These are phyloP conservation scores for Lachancea cidri DNA, from an alignment of 805 yeast genomes.

Conservation along the genomic window DNA sequence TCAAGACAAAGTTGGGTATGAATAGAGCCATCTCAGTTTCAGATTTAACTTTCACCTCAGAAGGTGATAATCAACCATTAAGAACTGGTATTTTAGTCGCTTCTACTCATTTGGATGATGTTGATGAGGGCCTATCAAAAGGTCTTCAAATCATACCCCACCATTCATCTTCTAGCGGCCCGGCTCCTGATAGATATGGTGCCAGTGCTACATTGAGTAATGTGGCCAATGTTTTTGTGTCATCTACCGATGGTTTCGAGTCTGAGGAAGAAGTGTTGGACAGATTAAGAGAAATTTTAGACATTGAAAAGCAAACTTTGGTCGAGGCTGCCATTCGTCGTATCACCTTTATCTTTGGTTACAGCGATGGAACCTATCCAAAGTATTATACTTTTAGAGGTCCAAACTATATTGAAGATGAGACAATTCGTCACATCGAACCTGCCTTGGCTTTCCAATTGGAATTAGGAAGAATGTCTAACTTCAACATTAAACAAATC, in stretches of 20 bases:
- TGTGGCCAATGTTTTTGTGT: constrained; percentile 76
- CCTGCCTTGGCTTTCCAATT: constrained; percentile 98
- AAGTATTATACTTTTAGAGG: constrained; percentile 94
- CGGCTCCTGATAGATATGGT: constrained; percentile 46
- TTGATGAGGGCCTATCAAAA: constrained; percentile 72
- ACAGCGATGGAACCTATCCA: constrained; percentile 82
- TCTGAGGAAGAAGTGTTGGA: constrained; percentile 63
- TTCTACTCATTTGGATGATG: constrained; percentile 78
- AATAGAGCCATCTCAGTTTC: constrained; percentile 90
- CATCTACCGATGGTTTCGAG: constrained; percentile 66
- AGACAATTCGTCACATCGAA: constrained; percentile 93
- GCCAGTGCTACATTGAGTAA: constrained; percentile 50
- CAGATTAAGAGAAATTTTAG: constrained; percentile 59
- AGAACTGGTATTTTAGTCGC: constrained; percentile 86
- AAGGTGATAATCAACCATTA: constrained; percentile 57
- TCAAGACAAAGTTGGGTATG: constrained; percentile 46
- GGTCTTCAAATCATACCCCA: constrained; percentile 70
- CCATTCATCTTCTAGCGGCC: constrained; percentile 37
- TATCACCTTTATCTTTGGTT: constrained; percentile 84
- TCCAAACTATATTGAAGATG: constrained; percentile 79
- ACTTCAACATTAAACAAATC: constrained; percentile 91
- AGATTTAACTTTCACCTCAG: constrained; percentile 81
- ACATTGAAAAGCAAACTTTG: constrained; percentile 66
- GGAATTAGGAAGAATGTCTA: constrained; percentile 89
- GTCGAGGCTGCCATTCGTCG: constrained; percentile 77